These are phyloP conservation scores for Papiliotrema terrestris DNA, from an alignment of 1,284 basidiomycete genomes.

Conservation along the genomic window DNA sequence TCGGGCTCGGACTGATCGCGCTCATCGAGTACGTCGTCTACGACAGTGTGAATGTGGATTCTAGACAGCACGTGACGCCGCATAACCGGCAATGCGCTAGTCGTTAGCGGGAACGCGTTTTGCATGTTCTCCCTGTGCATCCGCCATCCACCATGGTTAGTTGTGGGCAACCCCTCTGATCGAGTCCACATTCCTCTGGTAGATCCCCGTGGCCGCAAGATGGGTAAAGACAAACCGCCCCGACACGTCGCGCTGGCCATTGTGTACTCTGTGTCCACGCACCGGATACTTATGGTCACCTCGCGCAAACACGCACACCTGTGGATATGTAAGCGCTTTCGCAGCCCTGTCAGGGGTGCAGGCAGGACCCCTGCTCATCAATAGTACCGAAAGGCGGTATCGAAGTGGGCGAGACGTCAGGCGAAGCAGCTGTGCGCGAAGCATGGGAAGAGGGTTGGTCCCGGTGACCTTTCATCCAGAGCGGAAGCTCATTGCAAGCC, in stretches of 20 bases:
- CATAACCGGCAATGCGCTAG: no score
- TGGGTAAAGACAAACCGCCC: constrained; percentile 14
- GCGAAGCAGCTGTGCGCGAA: constrained; percentile 44
- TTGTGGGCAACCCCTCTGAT: no score
- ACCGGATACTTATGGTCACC: constrained; percentile 41
- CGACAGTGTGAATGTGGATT: no score
- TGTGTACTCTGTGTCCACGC: constrained; percentile 25
- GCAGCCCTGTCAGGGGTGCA: background rate
- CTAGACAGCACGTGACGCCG: no score
- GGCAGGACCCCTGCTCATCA: background rate
- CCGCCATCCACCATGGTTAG: no score
- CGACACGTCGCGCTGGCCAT: constrained; percentile 44
- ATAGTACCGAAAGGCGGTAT: constrained; percentile 47
- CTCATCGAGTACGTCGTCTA: no score
- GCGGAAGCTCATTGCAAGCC: constrained; percentile 8
- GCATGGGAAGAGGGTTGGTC: constrained; percentile 45
- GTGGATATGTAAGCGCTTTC: constrained; percentile 42
- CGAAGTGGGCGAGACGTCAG: constrained; percentile 41
- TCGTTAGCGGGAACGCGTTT: no score
- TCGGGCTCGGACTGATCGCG: no score
- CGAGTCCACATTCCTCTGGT: no score
- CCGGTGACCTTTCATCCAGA: background rate
- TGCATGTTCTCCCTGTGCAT: no score
- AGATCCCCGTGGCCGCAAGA: no score
- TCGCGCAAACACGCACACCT: constrained; percentile 37